These are phyloP conservation scores for Yarrowia osloensis DNA, from an alignment of 805 yeast genomes.

Conservation along the genomic window DNA sequence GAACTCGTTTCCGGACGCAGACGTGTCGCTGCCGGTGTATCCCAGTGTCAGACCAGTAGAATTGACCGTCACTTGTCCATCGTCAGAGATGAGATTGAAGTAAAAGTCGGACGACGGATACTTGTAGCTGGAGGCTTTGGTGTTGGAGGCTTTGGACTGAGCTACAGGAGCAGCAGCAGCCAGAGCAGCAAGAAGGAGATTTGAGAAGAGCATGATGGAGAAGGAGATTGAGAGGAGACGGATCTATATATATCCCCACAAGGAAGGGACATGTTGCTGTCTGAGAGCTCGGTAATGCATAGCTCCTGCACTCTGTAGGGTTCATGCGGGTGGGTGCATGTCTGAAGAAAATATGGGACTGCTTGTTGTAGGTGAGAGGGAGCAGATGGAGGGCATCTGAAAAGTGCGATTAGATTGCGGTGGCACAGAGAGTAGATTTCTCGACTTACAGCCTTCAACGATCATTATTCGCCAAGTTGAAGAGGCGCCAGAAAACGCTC, in stretches of 20 bases:
- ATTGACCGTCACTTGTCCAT: slow-evolving; percentile 2
- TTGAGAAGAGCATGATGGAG: background rate
- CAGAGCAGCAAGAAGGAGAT: background rate
- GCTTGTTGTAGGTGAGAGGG: too few relatives aligned
- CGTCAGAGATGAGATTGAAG: slow-evolving; percentile 7
- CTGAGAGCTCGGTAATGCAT: background rate
- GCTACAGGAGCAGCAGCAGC: background rate
- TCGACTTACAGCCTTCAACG: background rate
- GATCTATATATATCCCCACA: background rate
- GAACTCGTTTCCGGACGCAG: slow-evolving; percentile 10
- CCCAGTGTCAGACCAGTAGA: background rate
- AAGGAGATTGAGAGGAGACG: background rate
- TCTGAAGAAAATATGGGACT: too few relatives aligned
- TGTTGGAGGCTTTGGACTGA: background rate
- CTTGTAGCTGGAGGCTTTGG: background rate
- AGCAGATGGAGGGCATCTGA: too few relatives aligned
- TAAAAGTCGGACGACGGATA: background rate
- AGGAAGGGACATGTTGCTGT: background rate
- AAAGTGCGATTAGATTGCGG: too few relatives aligned
- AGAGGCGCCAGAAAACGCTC: background rate
- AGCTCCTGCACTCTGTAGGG: background rate
- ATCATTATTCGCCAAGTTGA: background rate
- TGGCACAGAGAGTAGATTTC: too few relatives aligned
- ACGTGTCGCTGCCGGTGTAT: background rate
- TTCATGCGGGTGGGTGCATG: background rate